Conservation (phyloP, 1,284 basidiomycete genomes). For the Kalmanozyma brasiliensis region DNA sequence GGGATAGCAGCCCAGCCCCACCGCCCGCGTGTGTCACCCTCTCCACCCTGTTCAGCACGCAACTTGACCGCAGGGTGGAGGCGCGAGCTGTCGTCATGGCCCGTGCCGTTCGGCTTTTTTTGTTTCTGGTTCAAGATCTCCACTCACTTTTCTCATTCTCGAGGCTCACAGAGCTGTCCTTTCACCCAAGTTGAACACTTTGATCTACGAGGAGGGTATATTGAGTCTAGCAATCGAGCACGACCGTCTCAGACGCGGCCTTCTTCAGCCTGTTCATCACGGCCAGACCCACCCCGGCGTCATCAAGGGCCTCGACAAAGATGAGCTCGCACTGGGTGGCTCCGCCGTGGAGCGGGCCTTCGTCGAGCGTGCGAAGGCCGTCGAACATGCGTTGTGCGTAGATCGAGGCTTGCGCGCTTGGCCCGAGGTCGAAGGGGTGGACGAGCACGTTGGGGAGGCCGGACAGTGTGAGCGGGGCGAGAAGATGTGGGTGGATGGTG, state of each 20-base stretch:
- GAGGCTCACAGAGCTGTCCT: too few relatives aligned
- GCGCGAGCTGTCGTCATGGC: slow-evolving; percentile 2
- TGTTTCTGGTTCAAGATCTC: background rate
- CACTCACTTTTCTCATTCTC: too few relatives aligned
- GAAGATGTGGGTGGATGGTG: slow-evolving; percentile 18
- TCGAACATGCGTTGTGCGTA: slow-evolving; percentile 88
- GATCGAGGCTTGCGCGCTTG: slow-evolving; percentile 73
- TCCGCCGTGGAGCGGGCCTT: slow-evolving; percentile 51
- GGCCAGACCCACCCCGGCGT: slow-evolving; percentile 86
- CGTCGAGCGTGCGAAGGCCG: slow-evolving; percentile 83
- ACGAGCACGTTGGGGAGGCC: slow-evolving; percentile 15
- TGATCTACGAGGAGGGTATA: too few relatives aligned
- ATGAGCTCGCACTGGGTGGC: slow-evolving; percentile 77
- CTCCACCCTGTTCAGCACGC: background rate
- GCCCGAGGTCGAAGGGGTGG: slow-evolving; percentile 73
- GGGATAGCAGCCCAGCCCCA: too few relatives aligned
- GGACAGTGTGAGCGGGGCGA: slow-evolving; percentile 7
- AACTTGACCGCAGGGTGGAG: background rate
- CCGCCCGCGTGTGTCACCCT: background rate
- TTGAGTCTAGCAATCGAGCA: slow-evolving; percentile 37
- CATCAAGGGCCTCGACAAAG: slow-evolving; percentile 84
- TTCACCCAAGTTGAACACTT: too few relatives aligned
- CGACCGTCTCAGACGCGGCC: slow-evolving; percentile 73
- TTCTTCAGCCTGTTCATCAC: slow-evolving; percentile 98
- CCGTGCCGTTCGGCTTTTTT: slow-evolving; percentile 12